Evolutionary conservation across 2,329 filamentous ascomycete genomes (phyloP).

Genomic region (Apiospora rasikravindrae): DNA sequence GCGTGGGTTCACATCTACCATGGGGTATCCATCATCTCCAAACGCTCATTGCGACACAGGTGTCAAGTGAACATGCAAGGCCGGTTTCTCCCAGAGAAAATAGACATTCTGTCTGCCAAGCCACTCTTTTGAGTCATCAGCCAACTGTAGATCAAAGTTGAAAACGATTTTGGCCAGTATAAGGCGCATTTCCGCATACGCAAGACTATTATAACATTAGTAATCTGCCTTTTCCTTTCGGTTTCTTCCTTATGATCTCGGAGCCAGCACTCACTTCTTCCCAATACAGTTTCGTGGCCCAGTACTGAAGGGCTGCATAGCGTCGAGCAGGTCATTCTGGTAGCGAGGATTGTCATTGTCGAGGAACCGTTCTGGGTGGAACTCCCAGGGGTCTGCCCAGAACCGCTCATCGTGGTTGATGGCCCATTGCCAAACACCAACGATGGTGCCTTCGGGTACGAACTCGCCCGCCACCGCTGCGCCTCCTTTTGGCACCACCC

Average conservation of each 20-base stretch:
- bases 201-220: constrained; percentile 30
- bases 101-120: constrained; percentile 35
- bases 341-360: constrained; percentile 34
- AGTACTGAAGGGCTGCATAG: constrained; percentile 43
- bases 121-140: constrained; percentile 35
- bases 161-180: constrained; percentile 43
- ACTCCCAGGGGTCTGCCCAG: constrained; percentile 45
- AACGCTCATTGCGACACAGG: constrained; percentile 19
- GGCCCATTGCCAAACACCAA: constrained; percentile 44
- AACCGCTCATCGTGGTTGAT: constrained; percentile 41
- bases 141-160: constrained; percentile 42
- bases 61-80: constrained; percentile 36
- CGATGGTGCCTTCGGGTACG: constrained; percentile 38
- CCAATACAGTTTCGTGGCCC: constrained; percentile 48
- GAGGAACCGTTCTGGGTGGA: constrained; percentile 47
- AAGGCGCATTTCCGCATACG: constrained; percentile 45
- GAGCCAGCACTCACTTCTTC: constrained; percentile 32
- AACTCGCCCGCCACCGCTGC: constrained; percentile 31
- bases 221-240: neutral
- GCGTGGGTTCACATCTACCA: neutral
- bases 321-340: constrained; percentile 39
- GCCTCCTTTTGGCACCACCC: constrained; percentile 34
- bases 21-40: neutral
- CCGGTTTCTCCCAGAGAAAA: constrained; percentile 37
- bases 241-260: neutral